Conservation (phyloP, 2,329 filamentous ascomycete genomes). For the Sporothrix globosa region DNA sequence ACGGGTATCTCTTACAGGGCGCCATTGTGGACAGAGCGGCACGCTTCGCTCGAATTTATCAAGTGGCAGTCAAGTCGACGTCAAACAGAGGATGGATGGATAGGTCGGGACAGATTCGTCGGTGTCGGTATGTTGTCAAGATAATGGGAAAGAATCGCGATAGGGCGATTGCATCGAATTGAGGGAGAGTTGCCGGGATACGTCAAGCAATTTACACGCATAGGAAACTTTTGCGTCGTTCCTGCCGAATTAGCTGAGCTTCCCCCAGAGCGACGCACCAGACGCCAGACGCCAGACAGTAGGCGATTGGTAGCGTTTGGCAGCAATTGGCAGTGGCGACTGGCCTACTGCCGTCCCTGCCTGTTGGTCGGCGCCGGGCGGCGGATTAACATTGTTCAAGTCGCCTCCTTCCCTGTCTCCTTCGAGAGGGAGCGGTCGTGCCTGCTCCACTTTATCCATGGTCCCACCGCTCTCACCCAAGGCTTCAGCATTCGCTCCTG, state of each 20-base stretch:
- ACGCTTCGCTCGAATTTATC: conserved; percentile 19
- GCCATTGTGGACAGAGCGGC: conserved; percentile 31
- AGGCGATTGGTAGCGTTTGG: conserved; percentile 7
- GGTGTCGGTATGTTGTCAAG: not conserved
- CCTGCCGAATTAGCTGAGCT: conserved; percentile 17
- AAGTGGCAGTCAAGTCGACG: not conserved
- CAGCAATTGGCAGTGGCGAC: not conserved
- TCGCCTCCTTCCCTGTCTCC: not conserved
- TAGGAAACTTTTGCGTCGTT: conserved; percentile 2
- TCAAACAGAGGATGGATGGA: not conserved
- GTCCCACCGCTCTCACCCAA: conserved; percentile 19
- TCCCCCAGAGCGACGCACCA: conserved; percentile 18
- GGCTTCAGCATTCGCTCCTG: conserved; percentile 29
- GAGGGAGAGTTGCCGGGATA: conserved; percentile 8
- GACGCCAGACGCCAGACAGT: not conserved
- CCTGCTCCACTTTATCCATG: conserved; percentile 18
- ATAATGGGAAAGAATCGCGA: not conserved
- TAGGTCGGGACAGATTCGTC: not conserved
- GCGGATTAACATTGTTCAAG: conserved; percentile 35
- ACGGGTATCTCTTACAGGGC: conserved; percentile 33
- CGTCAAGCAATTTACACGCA: conserved; percentile 3
- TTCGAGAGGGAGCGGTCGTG: not conserved
- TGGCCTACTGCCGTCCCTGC: not conserved
- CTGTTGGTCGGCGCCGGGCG: conserved; percentile 26
- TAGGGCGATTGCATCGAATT: not conserved